Evolutionary conservation across 306 rosid genomes (phyloP).

Genomic region (Cicer cuneatum): DNA sequence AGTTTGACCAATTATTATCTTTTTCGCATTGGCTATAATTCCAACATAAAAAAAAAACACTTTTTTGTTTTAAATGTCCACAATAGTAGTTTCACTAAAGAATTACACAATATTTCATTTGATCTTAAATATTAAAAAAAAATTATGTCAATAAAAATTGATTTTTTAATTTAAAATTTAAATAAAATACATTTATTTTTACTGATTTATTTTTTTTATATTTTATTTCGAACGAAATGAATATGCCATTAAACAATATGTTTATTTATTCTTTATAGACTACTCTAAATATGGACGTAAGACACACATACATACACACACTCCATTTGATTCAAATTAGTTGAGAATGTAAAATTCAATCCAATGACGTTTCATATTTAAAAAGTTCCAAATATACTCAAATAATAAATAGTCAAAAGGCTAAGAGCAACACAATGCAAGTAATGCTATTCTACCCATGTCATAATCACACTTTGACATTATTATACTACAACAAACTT

Average conservation of each 20-base stretch:
- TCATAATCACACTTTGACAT: constrained; percentile 29
- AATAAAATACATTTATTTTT: no score
- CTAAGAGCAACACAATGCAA: constrained; percentile 10
- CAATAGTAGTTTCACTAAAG: background rate
- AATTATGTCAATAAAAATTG: no score
- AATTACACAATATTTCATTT: background rate
- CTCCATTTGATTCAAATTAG: background rate
- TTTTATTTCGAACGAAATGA: fast-evolving
- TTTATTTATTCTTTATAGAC: background rate
- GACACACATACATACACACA: background rate
- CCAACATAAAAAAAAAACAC: constrained; percentile 31
- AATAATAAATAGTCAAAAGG: background rate
- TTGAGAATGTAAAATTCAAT: constrained; percentile 6
- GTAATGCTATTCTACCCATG: constrained; percentile 9
- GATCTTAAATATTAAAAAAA: background rate
- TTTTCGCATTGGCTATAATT: constrained; percentile 22
- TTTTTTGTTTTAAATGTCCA: constrained; percentile 1
- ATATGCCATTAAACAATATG: no score
- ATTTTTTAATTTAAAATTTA: no score
- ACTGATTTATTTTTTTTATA: no score
- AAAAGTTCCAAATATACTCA: background rate
- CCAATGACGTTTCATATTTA: constrained; percentile 2
- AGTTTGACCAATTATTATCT: constrained; percentile 55
- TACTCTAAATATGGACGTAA: constrained; percentile 2
- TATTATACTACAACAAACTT: constrained; percentile 9